These are phyloP conservation scores for Solanum chmielewskii DNA, from an alignment of 257 asterid species.

Conservation along the genomic window DNA sequence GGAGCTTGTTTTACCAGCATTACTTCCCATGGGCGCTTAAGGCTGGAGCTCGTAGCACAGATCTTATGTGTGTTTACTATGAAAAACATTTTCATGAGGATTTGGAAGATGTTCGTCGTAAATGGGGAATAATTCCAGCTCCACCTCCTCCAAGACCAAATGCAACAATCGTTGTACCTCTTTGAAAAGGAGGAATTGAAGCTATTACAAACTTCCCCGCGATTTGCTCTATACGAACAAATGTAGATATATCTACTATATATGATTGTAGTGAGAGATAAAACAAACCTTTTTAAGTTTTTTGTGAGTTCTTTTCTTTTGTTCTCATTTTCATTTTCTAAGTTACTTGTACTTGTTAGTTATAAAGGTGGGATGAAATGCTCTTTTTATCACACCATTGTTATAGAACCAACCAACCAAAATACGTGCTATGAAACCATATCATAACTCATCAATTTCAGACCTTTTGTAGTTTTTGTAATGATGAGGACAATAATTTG, in stretches of 20 bases:
- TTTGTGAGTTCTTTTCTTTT: neutral
- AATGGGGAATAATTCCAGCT: constrained; percentile 72
- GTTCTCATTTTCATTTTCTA: neutral
- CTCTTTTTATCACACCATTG: neutral
- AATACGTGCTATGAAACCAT: neutral
- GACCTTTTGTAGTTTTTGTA: neutral
- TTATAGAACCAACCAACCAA: neutral
- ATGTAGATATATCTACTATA: neutral
- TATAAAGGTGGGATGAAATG: neutral
- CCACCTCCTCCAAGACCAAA: constrained; percentile 37
- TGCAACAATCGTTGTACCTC: neutral
- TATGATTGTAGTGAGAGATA: neutral
- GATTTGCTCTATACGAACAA: neutral
- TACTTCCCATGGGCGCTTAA: constrained; percentile 93
- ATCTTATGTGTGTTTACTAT: constrained; percentile 78
- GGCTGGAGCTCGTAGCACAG: constrained; percentile 70
- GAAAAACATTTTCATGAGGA: constrained; percentile 83
- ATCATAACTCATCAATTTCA: neutral
- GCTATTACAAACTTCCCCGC: neutral
- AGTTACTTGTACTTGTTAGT: neutral
- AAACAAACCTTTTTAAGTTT: neutral
- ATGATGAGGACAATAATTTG: neutral
- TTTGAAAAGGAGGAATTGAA: constrained; percentile 3
- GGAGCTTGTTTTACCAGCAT: constrained; percentile 73
- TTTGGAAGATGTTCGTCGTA: constrained; percentile 71